A percentile compares a stretch with the other conserved stretches of the same genome.
Conservation (phyloP, 148 eudicot genomes). For the Rhododendron molle region DNA sequence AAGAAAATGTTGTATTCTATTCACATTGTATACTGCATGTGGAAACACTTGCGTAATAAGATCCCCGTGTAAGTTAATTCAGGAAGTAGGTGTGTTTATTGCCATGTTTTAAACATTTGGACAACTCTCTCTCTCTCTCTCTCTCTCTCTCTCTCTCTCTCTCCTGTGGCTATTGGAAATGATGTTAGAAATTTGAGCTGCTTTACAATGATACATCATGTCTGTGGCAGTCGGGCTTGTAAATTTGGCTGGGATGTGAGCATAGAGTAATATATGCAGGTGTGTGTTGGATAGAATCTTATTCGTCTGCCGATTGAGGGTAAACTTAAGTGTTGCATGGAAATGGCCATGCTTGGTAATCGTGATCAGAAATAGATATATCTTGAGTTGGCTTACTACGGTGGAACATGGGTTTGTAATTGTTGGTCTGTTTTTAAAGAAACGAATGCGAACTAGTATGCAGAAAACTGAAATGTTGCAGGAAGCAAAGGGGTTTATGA, state of each 20-base stretch:
- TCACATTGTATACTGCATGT: background rate
- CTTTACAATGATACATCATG: background rate
- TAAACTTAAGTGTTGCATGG: background rate
- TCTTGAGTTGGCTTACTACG: background rate
- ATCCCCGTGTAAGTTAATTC: background rate
- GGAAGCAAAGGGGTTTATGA: background rate
- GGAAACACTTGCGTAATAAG: background rate
- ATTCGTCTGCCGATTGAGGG: background rate
- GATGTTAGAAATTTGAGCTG: background rate
- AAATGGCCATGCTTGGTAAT: background rate
- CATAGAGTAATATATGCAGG: background rate
- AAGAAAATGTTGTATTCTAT: conserved; percentile 4
- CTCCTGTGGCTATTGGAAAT: background rate
- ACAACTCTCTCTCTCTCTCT: background rate
- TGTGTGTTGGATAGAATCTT: background rate
- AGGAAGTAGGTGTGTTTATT: background rate
- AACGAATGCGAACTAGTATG: background rate
- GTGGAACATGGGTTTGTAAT: background rate
- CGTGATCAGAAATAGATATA: background rate
- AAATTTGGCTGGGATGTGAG: background rate
- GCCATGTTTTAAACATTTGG: background rate
- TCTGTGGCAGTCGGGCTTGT: background rate
- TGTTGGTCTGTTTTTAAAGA: background rate
- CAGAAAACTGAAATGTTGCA: background rate
- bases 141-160: background rate